These are phyloP conservation scores for Phialemonium atrogriseum DNA, from an alignment of 2,329 filamentous ascomycete genomes.

Conservation along the genomic window DNA sequence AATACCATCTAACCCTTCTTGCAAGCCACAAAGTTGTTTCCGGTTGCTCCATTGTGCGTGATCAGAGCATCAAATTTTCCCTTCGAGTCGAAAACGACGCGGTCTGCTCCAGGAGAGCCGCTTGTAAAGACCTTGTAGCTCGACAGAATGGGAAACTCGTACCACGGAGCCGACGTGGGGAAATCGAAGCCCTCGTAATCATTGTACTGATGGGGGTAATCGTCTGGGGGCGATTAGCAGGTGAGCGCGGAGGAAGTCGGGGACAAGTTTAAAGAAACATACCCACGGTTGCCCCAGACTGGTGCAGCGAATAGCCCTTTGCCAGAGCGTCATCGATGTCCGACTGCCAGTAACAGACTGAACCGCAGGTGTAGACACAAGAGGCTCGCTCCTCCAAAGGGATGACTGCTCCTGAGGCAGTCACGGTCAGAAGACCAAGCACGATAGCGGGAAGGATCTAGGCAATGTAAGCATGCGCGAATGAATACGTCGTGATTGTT, in stretches of 20 bases:
- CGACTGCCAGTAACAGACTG: constrained; percentile 24
- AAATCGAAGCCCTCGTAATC: constrained; percentile 34
- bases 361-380: constrained; percentile 28
- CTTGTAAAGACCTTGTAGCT: constrained; percentile 26
- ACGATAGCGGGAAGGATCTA: too few species aligned
- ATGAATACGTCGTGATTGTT: too few species aligned
- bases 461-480: too few species aligned
- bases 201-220: constrained; percentile 35
- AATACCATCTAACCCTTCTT: too few species aligned
- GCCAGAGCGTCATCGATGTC: constrained; percentile 24
- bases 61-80: constrained; percentile 49
- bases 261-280: too few species aligned
- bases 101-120: constrained; percentile 53
- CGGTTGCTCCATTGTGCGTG: constrained; percentile 57
- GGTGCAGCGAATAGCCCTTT: constrained; percentile 23
- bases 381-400: constrained; percentile 10
- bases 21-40: constrained; percentile 56
- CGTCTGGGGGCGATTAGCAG: constrained; percentile 13
- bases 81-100: constrained; percentile 51
- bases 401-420: constrained; percentile 12
- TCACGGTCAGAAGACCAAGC: too few species aligned
- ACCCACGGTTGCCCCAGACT: constrained; percentile 18
- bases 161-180: constrained; percentile 28
- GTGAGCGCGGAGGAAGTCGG: too few species aligned
- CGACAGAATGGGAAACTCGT: constrained; percentile 34